A percentile compares a stretch with the other conserved stretches of the same genome.
Evolutionary conservation across 108 stramenopile species (phyloP).

Genomic region (Parmales sp.): DNA sequence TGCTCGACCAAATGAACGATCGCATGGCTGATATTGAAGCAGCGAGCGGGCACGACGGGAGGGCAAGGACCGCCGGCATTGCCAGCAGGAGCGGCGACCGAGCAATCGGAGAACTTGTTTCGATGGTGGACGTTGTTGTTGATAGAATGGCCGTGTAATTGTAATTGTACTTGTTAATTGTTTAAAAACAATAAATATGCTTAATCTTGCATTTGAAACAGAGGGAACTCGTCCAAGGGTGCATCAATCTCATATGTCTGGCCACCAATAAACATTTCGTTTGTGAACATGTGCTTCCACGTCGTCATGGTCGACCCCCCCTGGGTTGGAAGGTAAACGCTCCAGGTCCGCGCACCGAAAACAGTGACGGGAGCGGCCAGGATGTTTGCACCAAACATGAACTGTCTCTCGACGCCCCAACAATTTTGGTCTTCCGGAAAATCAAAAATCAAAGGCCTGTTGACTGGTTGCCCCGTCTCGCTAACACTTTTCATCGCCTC

Average conservation of each 20-base stretch:
- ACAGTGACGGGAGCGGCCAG: conserved; percentile 15
- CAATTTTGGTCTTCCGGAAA: not conserved
- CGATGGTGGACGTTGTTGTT: not conserved
- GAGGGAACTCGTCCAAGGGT: too few relatives aligned
- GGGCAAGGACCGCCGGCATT: not conserved
- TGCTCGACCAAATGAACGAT: conserved; percentile 4
- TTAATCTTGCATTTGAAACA: too few relatives aligned
- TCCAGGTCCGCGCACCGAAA: too few relatives aligned
- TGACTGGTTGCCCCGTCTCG: not conserved
- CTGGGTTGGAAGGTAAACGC: too few relatives aligned
- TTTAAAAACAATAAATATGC: too few relatives aligned
- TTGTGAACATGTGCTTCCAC: too few relatives aligned
- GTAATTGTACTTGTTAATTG: too few relatives aligned
- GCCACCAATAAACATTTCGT: too few relatives aligned
- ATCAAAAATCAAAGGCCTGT: conserved; percentile 9
- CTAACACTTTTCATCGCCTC: not conserved
- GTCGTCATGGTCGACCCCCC: too few relatives aligned
- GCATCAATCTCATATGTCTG: too few relatives aligned
- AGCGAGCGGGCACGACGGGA: not conserved
- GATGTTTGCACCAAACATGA: conserved; percentile 15
- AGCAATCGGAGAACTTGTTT: not conserved
- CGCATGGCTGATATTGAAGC: conserved; percentile 1
- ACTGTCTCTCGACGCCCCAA: not conserved
- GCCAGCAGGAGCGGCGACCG: conserved; percentile 5
- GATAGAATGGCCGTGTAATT: too few relatives aligned